Conservation (phyloP, 2,329 filamentous ascomycete species). For the Penicillium glabrum region DNA sequence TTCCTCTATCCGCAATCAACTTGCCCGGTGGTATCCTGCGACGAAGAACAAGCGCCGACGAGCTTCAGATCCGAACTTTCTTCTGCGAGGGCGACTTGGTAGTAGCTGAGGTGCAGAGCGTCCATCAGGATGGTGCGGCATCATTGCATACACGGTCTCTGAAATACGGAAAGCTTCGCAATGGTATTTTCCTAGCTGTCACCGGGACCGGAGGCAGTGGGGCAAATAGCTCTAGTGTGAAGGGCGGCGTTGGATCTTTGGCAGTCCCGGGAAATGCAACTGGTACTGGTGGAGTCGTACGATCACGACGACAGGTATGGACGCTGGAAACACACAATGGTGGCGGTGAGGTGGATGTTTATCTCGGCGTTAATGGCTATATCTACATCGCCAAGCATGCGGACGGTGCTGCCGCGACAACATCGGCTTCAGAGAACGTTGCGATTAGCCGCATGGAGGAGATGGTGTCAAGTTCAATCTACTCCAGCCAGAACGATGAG, state of each 20-base stretch:
- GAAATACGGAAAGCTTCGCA: constrained; percentile 93
- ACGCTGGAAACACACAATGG: constrained; percentile 59
- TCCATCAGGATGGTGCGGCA: constrained; percentile 83
- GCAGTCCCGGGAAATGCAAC: constrained; percentile 66
- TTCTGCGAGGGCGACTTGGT: constrained; percentile 93
- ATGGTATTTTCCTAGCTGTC: constrained; percentile 85
- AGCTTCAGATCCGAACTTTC: constrained; percentile 95
- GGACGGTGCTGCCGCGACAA: constrained; percentile 49
- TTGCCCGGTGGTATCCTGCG: constrained; percentile 89
- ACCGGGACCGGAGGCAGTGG: constrained; percentile 72
- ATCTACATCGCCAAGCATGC: constrained; percentile 91
- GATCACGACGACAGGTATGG: constrained; percentile 83
- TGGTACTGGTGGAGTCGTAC: constrained; percentile 73
- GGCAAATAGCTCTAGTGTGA: constrained; percentile 43
- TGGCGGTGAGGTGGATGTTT: constrained; percentile 69
- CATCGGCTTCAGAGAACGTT: constrained; percentile 52
- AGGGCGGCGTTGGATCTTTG: constrained; percentile 37
- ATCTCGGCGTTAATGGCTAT: constrained; percentile 94
- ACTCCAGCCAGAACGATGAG: constrained; percentile 91
- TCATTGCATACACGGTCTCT: constrained; percentile 85
- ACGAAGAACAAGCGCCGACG: constrained; percentile 90
- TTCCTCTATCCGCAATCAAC: constrained; percentile 89
- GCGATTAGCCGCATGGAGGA: constrained; percentile 86
- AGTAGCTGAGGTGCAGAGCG: constrained; percentile 89
- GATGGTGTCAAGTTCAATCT: constrained; percentile 78